Evolutionary conservation across 192 early-diverging fungal species (phyloP), one percentile per base, ranked within the genome.

Genomic region (Linnemannia elongata): DNA sequence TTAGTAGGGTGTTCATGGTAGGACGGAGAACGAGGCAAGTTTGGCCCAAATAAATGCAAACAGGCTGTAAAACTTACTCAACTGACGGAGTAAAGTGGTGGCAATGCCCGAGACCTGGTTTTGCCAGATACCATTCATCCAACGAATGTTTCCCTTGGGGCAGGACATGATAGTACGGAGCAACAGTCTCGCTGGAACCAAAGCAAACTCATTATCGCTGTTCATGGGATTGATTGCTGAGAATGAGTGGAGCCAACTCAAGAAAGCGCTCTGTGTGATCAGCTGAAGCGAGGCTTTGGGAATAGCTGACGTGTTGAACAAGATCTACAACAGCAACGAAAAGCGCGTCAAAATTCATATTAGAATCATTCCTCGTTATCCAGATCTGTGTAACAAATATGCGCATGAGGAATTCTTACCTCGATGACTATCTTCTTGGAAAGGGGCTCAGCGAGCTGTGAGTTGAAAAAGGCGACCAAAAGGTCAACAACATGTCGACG

Each of bases 401-500:
- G 72, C 88, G 82, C 74, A 83, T 68, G 42, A 83, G 81, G 44
- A 82, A 73, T 49, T 87, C 44, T 80, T 82, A 92, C 90, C 90
- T 92, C 91, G 27, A 90, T 88, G n/a, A 91, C 84, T 72, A 89
- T 78, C 68, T 88, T 90, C 69, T 82, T 88, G 47, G 88, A 90
- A 33, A 89, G 24, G 36, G 91, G 84, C 78, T 97, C 96, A 30
- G 92, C 91, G 60, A 95, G 81, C 5, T 90, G 89, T 13, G 95
- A 96, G 63, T 90, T 89, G 88, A 95, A 96, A 75, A 93, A 95
- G 6, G 89, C 88, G 20, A 91, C 81, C 69, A 97, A 77, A 30
- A 95, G 89, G 85, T 97, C 94, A 72, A 95, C 87, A 24, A 95
- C 92, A 85, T 94, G 92, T 41, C 96, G 90, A 66, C 95, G 90